Conservation (phyloP, 192 early-diverging fungal species). For the Umbelopsis sp. region DNA sequence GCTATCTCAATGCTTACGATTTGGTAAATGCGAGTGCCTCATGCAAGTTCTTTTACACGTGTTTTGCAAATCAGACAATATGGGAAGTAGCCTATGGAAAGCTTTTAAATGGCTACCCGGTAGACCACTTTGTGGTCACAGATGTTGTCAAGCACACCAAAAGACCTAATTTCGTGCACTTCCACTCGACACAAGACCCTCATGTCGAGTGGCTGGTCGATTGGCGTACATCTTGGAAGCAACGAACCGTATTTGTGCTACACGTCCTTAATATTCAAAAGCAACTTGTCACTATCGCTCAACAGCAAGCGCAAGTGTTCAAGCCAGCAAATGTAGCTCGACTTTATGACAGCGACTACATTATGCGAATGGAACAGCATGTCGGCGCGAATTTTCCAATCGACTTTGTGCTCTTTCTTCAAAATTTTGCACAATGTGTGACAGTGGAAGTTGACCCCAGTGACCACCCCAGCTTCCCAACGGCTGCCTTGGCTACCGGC, state of each 20-base stretch:
- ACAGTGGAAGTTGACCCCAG: not conserved
- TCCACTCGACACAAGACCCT: not conserved
- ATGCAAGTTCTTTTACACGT: not conserved
- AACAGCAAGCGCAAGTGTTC: not conserved
- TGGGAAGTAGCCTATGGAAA: slow-evolving; percentile 3
- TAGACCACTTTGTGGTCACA: not conserved
- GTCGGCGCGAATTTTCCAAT: not conserved
- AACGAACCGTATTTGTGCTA: not conserved
- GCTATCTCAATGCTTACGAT: not conserved
- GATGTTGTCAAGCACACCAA: not conserved
- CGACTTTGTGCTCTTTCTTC: slow-evolving; percentile 9
- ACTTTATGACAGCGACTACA: not conserved
- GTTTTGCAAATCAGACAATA: not conserved
- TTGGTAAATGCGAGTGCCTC: not conserved
- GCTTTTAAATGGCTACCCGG: not conserved
- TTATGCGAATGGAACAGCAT: not conserved
- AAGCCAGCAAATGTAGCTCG: not conserved
- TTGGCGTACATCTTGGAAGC: not conserved
- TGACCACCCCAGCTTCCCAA: not conserved
- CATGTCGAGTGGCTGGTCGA: not conserved
- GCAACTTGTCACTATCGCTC: not conserved
- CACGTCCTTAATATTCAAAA: slow-evolving; percentile 4
- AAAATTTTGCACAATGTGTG: not conserved
- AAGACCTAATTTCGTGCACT: not conserved
- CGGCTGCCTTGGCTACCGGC: not conserved